phyloP scores from a whole-genome alignment of 108 stramenopile genomes.

The Craspedostauros australis region DNA sequence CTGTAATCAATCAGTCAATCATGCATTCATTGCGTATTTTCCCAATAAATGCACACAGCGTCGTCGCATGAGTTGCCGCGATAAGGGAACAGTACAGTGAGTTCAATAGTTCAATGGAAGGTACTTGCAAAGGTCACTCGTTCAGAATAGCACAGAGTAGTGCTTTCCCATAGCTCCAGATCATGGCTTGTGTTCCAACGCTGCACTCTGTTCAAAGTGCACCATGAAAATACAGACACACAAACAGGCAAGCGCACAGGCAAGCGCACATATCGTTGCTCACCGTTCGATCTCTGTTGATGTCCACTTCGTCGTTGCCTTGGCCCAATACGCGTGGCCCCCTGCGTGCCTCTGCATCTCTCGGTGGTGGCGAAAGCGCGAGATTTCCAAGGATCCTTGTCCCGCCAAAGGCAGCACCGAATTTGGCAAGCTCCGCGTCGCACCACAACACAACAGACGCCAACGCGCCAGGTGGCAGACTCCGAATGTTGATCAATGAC shows the following conservation, averaged over 20 bases:
- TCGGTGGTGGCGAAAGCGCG: conserved; percentile 61
- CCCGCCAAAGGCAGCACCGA: conserved; percentile 77
- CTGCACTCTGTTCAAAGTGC: too few relatives aligned
- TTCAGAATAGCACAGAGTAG: too few relatives aligned
- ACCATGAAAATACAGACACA: too few relatives aligned
- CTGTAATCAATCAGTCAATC: conserved; percentile 9
- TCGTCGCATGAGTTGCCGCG: too few relatives aligned
- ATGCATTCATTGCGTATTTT: not conserved
- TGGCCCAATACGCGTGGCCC: conserved; percentile 26
- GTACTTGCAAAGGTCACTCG: not conserved
- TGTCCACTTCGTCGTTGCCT: conserved; percentile 1
- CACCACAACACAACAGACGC: conserved; percentile 81
- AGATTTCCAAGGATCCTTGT: conserved; percentile 65
- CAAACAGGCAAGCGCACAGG: too few relatives aligned
- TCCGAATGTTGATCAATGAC: conserved; percentile 22
- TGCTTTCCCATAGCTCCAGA: too few relatives aligned
- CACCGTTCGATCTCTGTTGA: conserved; percentile 30
- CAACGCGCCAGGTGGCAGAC: conserved; percentile 67
- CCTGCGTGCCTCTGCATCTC: conserved; percentile 11
- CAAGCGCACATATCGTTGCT: too few relatives aligned
- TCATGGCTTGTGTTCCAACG: too few relatives aligned
- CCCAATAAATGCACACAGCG: not conserved
- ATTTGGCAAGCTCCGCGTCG: conserved; percentile 76
- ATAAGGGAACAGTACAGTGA: too few relatives aligned
- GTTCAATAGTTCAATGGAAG: not conserved